Evolutionary conservation across 495 filamentous ascomycete species (phyloP), one percentile per base, ranked within the genome.

Genomic region (Opeltia flavorubescens): DNA sequence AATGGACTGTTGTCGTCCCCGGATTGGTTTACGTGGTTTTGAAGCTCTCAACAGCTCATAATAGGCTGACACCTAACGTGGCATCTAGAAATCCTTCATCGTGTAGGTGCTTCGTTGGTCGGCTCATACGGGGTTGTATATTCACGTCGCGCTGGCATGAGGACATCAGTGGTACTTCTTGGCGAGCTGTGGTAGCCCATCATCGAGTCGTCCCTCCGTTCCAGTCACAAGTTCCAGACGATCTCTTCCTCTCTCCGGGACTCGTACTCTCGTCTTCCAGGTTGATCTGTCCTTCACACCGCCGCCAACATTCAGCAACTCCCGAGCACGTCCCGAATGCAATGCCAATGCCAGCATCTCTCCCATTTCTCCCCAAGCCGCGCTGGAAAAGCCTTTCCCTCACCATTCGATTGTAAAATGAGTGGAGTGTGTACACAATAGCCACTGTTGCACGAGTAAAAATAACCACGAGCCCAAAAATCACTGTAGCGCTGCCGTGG

Each of bases 301-400:
- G 9, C 30, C 30, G 15, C 30, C 30, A 33, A 33, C 30, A 33
- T 33, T 33, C 30, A 9, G 9, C 30, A 33, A 15, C 30, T 9
- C 15, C 9, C 30, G 9, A 15, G 30, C 30, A 33, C 30, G 30
- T 33, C 15, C 20, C 8, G 38, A 42, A 11, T 23, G 38, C 38
- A 42, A 23, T 8, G 38, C 38, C 38, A 42, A 23, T 9, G 38
- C 38, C 12, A 42, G 38, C 38, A 42, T 42, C 38, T 42, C 38
- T 11, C 38, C 38, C 38, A 42, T 42, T 11, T 23, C 9, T 8
- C 11, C 38, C 38, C 38, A 42, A 20, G 38, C 38, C 8, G 8
- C 20, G 20, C 38, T 42, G 8, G 13, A 8, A 11, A 23, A n/a
- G 9, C 38, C 12, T 9, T 9, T 23, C 20, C 38, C 38, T n/a